phyloP scores from a whole-genome alignment of 2,329 filamentous ascomycete genomes.

The Fusarium gaditjirri region DNA sequence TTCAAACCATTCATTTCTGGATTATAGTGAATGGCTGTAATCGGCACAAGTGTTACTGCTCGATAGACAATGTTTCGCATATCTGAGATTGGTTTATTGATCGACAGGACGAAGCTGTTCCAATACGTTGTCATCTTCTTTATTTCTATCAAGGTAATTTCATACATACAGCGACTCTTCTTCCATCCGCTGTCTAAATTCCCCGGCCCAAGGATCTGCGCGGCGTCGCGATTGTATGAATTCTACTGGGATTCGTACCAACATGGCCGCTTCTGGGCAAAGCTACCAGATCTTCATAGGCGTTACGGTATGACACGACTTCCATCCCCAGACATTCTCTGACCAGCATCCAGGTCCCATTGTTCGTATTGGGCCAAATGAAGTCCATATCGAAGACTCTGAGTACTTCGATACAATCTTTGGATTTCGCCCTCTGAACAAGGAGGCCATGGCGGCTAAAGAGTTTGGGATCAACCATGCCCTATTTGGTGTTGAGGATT shows the following conservation, averaged over 20 bases:
- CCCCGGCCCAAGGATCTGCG: not conserved
- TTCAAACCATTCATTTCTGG: not conserved
- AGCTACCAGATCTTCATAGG: not conserved
- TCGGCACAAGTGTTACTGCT: too few relatives aligned
- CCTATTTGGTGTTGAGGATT: not conserved
- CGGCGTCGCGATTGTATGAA: not conserved
- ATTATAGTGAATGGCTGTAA: not conserved
- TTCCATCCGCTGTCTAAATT: not conserved
- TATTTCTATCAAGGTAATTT: not conserved
- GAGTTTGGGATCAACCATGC: slow-evolving; percentile 8
- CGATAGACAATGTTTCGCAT: not conserved
- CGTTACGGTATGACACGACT: not conserved
- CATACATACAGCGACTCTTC: not conserved
- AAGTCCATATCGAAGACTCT: slow-evolving; percentile 7
- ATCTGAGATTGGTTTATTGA: not conserved
- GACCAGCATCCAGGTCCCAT: not conserved
- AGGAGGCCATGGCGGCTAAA: slow-evolving; percentile 12
- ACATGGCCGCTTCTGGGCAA: slow-evolving; percentile 1
- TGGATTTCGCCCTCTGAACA: slow-evolving; percentile 6
- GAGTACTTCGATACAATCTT: slow-evolving; percentile 8
- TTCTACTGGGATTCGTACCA: slow-evolving; percentile 4
- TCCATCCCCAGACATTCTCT: not conserved
- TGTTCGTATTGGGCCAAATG: not conserved
- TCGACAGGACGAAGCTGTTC: not conserved
- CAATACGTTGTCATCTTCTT: not conserved